phyloP scores from a whole-genome alignment of 352 stramenopile genomes.

The Globisporangium perplexum region DNA sequence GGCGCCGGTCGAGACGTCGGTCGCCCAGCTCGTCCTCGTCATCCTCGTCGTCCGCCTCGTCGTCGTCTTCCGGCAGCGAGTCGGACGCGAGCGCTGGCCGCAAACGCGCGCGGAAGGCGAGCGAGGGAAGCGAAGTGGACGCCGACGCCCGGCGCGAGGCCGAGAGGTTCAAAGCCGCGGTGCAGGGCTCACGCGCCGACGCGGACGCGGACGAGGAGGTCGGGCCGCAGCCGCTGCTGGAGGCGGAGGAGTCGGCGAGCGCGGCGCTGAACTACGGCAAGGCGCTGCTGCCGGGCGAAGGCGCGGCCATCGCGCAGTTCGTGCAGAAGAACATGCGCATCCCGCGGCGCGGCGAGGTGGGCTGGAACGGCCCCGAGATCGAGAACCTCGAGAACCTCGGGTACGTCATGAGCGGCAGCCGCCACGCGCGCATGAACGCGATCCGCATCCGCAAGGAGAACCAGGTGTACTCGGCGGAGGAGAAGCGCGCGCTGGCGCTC shows the following conservation, averaged over 20 bases:
- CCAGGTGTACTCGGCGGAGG: constrained; percentile 98
- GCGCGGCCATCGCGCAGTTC: constrained; percentile 95
- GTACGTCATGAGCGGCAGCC: constrained; percentile 97
- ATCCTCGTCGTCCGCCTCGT: not conserved
- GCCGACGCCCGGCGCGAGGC: constrained; percentile 75
- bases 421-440: constrained; percentile 98
- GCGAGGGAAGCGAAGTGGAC: constrained; percentile 23
- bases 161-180: constrained; percentile 83
- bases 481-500: constrained; percentile 96
- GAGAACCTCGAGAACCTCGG: constrained; percentile 92
- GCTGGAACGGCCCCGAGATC: constrained; percentile 95
- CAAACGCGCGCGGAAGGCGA: constrained; percentile 13
- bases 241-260: constrained; percentile 40
- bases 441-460: constrained; percentile 99
- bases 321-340: constrained; percentile 99
- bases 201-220: constrained; percentile 86
- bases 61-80: constrained; percentile 6
- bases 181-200: constrained; percentile 58
- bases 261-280: constrained; percentile 88
- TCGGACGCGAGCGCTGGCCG: constrained; percentile 17
- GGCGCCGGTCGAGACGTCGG: constrained; percentile 9
- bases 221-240: constrained; percentile 67
- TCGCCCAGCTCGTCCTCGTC: constrained; percentile 6
- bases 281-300: constrained; percentile 91
- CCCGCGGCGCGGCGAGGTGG: constrained; percentile 97